Percentiles rank a stretch among this genome's conserved stretches.
Conservation (phyloP, 108 stramenopile genomes). For the Nitzschia sp. region DNA sequence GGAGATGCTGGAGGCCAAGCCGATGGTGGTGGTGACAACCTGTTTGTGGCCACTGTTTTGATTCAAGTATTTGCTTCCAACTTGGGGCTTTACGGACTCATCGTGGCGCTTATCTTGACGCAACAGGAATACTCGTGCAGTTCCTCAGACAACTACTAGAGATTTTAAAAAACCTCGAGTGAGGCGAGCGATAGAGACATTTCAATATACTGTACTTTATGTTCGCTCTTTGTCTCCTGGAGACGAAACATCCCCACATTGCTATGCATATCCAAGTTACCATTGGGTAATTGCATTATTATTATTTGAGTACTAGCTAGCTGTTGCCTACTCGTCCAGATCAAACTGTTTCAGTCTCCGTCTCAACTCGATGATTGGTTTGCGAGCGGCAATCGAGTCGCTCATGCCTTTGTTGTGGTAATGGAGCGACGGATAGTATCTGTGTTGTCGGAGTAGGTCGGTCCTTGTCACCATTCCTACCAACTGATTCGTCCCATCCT, state of each 20-base stretch:
- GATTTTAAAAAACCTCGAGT: too few species aligned
- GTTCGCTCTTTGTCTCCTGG: too few species aligned
- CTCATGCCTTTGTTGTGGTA: slow-evolving; percentile 90
- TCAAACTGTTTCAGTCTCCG: slow-evolving; percentile 84
- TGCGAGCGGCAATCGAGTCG: slow-evolving; percentile 71
- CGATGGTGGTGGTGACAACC: slow-evolving; percentile 64
- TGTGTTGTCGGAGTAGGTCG: slow-evolving; percentile 82
- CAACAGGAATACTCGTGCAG: slow-evolving; percentile 46
- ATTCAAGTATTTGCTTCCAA: slow-evolving; percentile 98
- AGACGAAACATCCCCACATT: too few species aligned
- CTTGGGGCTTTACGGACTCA: slow-evolving; percentile 96
- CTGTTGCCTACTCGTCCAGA: slow-evolving; percentile 37
- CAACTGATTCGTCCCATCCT: slow-evolving; percentile 67
- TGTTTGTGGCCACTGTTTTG: slow-evolving; percentile 96
- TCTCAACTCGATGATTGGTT: slow-evolving; percentile 79
- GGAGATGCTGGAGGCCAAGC: slow-evolving; percentile 68
- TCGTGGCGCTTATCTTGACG: slow-evolving; percentile 94
- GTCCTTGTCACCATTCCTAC: slow-evolving; percentile 90
- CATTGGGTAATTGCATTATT: too few species aligned
- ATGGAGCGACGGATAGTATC: slow-evolving; percentile 83
- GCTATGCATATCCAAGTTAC: too few species aligned
- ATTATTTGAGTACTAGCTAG: too few species aligned
- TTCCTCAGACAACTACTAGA: slow-evolving; percentile 10
- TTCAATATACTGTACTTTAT: too few species aligned
- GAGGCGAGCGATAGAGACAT: too few species aligned